Evolutionary conservation across 345 rosid genomes (phyloP), one percentile per base, ranked within the genome.

Genomic region (Bruguiera sexangula): DNA sequence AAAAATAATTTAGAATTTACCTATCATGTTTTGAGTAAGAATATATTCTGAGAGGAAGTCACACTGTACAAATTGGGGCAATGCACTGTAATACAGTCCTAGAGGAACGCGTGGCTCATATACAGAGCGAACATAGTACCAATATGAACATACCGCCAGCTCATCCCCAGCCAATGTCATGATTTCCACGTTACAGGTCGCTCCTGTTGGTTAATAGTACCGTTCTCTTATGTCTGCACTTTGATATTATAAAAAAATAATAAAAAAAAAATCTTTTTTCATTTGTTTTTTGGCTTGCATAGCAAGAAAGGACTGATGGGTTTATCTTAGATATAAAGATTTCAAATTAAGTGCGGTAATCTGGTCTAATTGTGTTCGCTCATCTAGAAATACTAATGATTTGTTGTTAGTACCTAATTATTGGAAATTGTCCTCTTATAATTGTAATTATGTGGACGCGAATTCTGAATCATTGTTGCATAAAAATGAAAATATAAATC

Each of bases 41-140:
- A 58, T 68, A 68, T 68, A 68, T 37, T 46, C 63, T 10, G 22
- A 4, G 11, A 59, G 60, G 60, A 8, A 22, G 24, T 56, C 16
- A 24, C 31, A 3, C 30, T 46, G 51, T 54, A 36, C 8, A 29
- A 2, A 58, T 59, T 4, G 21, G 71, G 75, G 63, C 27, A 24
- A 50, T 27, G 62, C 55, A 34, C 60, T 60, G 31, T n/a, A 65
- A 50, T 11, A 26, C 48, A 16, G 34, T 46, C 58, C 75, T 51
- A 46, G 21, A 30, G 11, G 19, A 7, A 65, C 70, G 50, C 70
- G 70, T 72, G 70, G 75, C 69, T 20, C 24, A 4, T 3, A 43
- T 31, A 15, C 8, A 21, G 46, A 31, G 27, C 1, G 15, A 1
- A 16, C 3, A 63, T 29, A 10, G 68, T 55, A 63, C 24, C 31